Evolutionary conservation across 305 asterid species (phyloP).

Genomic region (Fraxinus platypoda): DNA sequence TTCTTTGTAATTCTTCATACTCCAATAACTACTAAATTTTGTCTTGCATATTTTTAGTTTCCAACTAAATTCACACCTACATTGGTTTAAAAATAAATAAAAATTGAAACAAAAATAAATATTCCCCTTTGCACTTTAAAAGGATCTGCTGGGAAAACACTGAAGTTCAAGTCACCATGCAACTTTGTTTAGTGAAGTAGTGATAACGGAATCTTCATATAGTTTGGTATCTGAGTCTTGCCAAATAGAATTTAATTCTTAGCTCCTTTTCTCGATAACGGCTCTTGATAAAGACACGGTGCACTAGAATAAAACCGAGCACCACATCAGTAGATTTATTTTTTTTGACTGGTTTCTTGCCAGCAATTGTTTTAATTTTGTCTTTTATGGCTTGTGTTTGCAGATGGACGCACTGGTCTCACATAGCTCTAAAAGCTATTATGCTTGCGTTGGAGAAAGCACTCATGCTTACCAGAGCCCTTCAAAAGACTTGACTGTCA

Average conservation of each 20-base stretch:
- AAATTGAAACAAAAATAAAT: neutral
- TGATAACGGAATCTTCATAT: neutral
- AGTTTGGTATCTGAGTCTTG: neutral
- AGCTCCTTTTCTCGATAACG: neutral
- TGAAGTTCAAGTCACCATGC: neutral
- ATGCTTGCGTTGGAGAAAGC: slow-evolving; percentile 64
- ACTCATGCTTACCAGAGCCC: slow-evolving; percentile 99
- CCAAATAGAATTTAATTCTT: neutral
- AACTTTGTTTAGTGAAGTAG: neutral
- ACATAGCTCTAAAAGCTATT: slow-evolving; percentile 83
- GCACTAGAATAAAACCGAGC: neutral
- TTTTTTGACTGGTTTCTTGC: neutral
- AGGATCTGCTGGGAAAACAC: neutral
- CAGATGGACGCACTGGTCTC: slow-evolving; percentile 97
- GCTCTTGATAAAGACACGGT: neutral
- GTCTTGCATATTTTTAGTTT: neutral
- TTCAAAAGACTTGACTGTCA: slow-evolving; percentile 87
- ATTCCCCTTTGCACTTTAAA: neutral
- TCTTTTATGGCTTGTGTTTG: slow-evolving; percentile 6
- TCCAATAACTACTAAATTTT: neutral
- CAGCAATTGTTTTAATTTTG: neutral
- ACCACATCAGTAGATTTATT: neutral
- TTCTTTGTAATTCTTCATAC: neutral
- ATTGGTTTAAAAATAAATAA: neutral
- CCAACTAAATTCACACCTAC: neutral